Evolutionary conservation across 805 yeast species (phyloP), one percentile per base, ranked within the genome.

Genomic region (Yueomyces sinensis): DNA sequence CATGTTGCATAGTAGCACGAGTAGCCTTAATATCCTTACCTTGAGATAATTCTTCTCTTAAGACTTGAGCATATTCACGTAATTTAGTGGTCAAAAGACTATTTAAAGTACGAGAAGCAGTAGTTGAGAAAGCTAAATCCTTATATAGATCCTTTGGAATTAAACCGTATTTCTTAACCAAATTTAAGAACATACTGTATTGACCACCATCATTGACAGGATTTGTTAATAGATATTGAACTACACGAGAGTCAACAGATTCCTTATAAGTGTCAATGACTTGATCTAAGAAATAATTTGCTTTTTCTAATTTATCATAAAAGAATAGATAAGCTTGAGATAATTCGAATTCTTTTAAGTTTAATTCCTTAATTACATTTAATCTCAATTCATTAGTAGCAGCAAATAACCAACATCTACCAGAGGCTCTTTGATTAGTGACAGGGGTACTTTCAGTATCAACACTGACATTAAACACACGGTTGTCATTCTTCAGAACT

Each of bases 361-460:
- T 73, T 55, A 76, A 69, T 49, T 69, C 68, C 45, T 68, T 63
- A 57, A 76, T 73, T 29, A 81, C 70, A 35, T 66, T 67, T 34
- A 77, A 53, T 46, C 94, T 68, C 48, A 82, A 61, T 37, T 79
- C 68, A 46, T 84, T 83, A 35, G 82, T 72, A 1, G 89, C 70
- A 9, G 94, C 94, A 56, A 83, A 83, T 40, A 83, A 66, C 94
- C 94, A 83, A 58, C 95, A 83, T 47, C 94, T 63, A 22, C 94
- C 95, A 17, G 83, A 72, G 9, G 72, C 55, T 46, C 71, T 70
- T 62, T 83, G 95, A 58, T 78, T 76, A 36, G 80, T 76, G 14
- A 79, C 67, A 18, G 87, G 86, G 1, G 71, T 47, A 17, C 41
- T 29, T 6, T 49, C 52, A 3, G 77, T 79, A 16, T 52, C 42